Conservation (phyloP, 2,329 filamentous ascomycete species). For the Aspergillus amoenus region DNA sequence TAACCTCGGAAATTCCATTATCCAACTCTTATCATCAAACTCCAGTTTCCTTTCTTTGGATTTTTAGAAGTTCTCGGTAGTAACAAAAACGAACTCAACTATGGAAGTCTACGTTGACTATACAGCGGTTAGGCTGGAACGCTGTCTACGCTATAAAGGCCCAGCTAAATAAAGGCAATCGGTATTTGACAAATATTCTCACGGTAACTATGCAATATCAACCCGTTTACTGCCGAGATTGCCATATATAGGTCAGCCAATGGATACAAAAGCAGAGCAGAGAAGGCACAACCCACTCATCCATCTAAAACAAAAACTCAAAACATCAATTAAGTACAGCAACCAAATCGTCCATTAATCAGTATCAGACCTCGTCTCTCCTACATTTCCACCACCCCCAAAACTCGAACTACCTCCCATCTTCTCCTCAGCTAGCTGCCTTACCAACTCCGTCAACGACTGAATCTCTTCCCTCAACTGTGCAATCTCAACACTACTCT, state of each 20-base stretch:
- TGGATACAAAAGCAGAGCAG: neutral
- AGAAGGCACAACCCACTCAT: neutral
- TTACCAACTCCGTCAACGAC: conserved; percentile 63
- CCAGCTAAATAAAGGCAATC: too few species aligned
- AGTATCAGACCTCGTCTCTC: conserved; percentile 15
- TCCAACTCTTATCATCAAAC: neutral
- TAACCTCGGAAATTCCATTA: neutral
- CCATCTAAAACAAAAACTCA: neutral
- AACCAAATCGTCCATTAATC: neutral
- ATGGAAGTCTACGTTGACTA: neutral
- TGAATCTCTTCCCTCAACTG: conserved; percentile 54
- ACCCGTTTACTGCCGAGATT: too few species aligned
- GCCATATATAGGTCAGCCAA: neutral
- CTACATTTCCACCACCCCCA: conserved; percentile 2
- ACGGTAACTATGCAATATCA: neutral
- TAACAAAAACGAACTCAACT: neutral
- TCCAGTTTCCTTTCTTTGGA: neutral
- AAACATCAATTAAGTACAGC: neutral
- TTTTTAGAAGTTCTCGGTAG: neutral
- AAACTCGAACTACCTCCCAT: neutral
- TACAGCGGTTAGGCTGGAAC: neutral
- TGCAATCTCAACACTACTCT: conserved; percentile 64
- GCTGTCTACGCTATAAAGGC: too few species aligned
- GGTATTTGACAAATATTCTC: neutral
- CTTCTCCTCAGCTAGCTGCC: conserved; percentile 50